These are phyloP conservation scores for Plasmodium yoelii DNA, from an alignment of 169 alveolate genomes.

Conservation along the genomic window DNA sequence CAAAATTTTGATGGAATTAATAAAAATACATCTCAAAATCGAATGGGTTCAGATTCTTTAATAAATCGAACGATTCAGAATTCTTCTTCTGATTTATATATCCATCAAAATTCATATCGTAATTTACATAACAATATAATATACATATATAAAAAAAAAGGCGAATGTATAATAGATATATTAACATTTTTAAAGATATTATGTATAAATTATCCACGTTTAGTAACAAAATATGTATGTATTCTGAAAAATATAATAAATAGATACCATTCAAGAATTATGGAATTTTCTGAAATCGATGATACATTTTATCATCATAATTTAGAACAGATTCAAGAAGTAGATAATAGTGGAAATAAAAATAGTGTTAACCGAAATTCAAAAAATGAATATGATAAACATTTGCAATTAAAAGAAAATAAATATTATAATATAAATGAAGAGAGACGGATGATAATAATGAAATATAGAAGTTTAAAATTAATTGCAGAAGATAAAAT, in stretches of 20 bases:
- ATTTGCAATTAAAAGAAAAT: conserved; percentile 11
- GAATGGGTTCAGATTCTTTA: neutral
- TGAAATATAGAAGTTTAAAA: conserved; percentile 61
- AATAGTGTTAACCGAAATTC: neutral
- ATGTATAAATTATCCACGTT: conserved; percentile 43
- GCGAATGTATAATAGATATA: conserved; percentile 52
- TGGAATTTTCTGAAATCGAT: conserved; percentile 75
- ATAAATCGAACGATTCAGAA: too few species aligned
- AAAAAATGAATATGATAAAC: conserved; percentile 1
- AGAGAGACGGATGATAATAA: conserved; percentile 54
- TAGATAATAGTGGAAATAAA: too few species aligned
- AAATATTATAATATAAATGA: conserved; percentile 44
- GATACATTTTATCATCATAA: conserved; percentile 62
- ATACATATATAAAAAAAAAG: conserved; percentile 57
- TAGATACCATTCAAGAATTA: conserved; percentile 67
- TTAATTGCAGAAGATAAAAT: conserved; percentile 66
- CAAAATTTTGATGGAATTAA: too few species aligned
- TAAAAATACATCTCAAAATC: neutral
- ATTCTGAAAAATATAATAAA: conserved; percentile 57
- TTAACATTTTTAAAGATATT: conserved; percentile 28
- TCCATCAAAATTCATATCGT: neutral
- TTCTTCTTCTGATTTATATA: too few species aligned
- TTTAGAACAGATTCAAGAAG: conserved; percentile 32
- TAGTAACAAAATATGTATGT: conserved; percentile 59
- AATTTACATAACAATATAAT: conserved; percentile 11